Evolutionary conservation across 2,329 filamentous ascomycete species (phyloP).

Genomic region (Stagonosporopsis chrysanthemi): DNA sequence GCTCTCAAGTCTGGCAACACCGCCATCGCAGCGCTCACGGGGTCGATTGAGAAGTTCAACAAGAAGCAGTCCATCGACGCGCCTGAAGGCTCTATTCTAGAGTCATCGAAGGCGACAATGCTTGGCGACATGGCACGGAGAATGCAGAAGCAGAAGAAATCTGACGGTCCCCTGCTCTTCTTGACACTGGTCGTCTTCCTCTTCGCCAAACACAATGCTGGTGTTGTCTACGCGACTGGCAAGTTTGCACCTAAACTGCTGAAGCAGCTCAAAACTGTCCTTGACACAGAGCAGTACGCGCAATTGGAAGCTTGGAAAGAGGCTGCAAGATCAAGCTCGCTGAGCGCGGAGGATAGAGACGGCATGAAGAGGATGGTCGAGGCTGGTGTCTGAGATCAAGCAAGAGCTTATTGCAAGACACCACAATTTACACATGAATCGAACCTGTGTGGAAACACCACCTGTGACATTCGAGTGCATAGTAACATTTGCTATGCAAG

Average conservation of each 20-base stretch:
- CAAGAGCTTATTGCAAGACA: neutral
- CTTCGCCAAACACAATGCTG: slow-evolving; percentile 37
- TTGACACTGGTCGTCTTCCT: slow-evolving; percentile 47
- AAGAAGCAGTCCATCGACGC: slow-evolving; percentile 42
- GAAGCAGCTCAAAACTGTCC: slow-evolving; percentile 41
- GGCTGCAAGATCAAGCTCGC: slow-evolving; percentile 40
- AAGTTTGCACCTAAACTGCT: slow-evolving; percentile 52
- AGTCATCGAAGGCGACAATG: slow-evolving; percentile 34
- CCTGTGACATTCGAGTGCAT: neutral
- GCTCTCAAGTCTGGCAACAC: slow-evolving; percentile 27
- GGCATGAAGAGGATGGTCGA: slow-evolving; percentile 45
- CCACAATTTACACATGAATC: neutral
- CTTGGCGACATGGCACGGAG: slow-evolving; percentile 44
- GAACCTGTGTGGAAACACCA: neutral
- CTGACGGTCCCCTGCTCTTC: slow-evolving; percentile 49
- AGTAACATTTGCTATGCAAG: neutral
- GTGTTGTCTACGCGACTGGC: slow-evolving; percentile 51
- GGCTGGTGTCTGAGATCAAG: slow-evolving; percentile 5
- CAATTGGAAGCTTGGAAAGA: slow-evolving; percentile 50
- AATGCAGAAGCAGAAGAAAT: slow-evolving; percentile 45
- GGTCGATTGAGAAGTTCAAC: slow-evolving; percentile 42
- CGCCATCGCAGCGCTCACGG: slow-evolving; percentile 18
- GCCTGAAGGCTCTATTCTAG: slow-evolving; percentile 12
- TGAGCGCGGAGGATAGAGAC: slow-evolving; percentile 43
- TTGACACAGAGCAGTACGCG: slow-evolving; percentile 35